A percentile compares a stretch with the other conserved stretches of the same genome.
phyloP scores from a whole-genome alignment of 2,329 filamentous ascomycete species.

The Orbilia brochopaga region DNA sequence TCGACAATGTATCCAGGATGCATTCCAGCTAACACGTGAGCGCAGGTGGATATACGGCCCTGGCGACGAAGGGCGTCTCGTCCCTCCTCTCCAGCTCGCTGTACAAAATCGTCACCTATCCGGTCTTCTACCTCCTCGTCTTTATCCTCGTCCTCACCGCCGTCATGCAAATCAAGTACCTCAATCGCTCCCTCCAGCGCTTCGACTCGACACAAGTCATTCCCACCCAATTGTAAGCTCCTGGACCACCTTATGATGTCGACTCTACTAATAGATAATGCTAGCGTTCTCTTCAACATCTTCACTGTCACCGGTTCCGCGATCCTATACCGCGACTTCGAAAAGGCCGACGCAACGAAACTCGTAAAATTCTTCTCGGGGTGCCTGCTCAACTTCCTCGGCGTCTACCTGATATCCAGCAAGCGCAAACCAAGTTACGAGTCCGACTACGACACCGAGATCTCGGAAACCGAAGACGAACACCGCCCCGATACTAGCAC shows the following conservation, averaged over 20 bases:
- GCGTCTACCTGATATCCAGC: constrained; percentile 96
- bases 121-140: constrained; percentile 86
- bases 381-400: constrained; percentile 89
- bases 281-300: constrained; percentile 81
- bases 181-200: constrained; percentile 86
- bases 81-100: constrained; percentile 92
- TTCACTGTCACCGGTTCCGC: constrained; percentile 95
- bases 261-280: constrained; percentile 1
- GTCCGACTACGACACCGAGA: constrained; percentile 63
- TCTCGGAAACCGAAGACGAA: constrained; percentile 48
- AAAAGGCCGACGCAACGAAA: constrained; percentile 75
- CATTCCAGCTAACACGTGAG: constrained; percentile 24
- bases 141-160: constrained; percentile 81
- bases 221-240: constrained; percentile 77
- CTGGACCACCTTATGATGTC: neutral
- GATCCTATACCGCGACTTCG: constrained; percentile 91
- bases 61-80: constrained; percentile 94
- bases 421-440: constrained; percentile 69
- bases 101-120: constrained; percentile 85
- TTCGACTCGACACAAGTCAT: constrained; percentile 99
- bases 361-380: constrained; percentile 86
- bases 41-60: constrained; percentile 87
- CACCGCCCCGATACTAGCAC: constrained; percentile 18
- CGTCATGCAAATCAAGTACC: constrained; percentile 94
- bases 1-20: constrained; percentile 27